Conservation (phyloP, 352 stramenopile genomes). For the Phytopythium kandeliae region DNA sequence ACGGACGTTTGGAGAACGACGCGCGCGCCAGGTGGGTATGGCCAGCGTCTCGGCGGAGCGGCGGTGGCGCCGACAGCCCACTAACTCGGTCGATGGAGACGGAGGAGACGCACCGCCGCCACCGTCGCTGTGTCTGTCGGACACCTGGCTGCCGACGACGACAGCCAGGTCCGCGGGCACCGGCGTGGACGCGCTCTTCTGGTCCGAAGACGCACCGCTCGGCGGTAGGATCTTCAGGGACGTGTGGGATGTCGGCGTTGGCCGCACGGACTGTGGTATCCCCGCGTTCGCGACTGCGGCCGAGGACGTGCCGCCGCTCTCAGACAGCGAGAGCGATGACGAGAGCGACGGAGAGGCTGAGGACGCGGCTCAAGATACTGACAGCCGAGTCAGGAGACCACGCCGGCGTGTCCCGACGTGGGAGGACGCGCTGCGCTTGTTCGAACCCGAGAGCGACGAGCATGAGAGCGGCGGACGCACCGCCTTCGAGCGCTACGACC, state of each 20-base stretch:
- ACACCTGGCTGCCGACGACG: constrained; percentile 12
- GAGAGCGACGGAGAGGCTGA: constrained; percentile 38
- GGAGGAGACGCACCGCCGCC: constrained; percentile 1
- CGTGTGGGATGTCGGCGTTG: constrained; percentile 39
- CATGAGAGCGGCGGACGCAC: background rate
- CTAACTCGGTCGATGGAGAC: too few species aligned
- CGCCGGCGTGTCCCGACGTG: constrained; percentile 12
- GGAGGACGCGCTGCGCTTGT: constrained; percentile 27
- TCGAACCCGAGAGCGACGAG: constrained; percentile 10
- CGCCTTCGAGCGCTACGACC: constrained; percentile 51
- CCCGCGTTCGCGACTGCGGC: constrained; percentile 23
- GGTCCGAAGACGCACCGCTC: background rate
- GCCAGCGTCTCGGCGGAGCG: constrained; percentile 24
- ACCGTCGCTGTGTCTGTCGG: constrained; percentile 15
- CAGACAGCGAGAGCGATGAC: constrained; percentile 75
- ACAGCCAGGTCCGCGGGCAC: constrained; percentile 14
- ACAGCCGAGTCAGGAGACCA: background rate
- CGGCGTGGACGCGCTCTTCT: constrained; percentile 1
- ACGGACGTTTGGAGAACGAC: constrained; percentile 22
- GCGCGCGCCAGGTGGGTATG: constrained; percentile 34
- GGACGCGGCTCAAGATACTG: background rate
- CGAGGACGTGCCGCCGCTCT: constrained; percentile 49
- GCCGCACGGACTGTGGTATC: constrained; percentile 11
- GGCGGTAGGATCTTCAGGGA: constrained; percentile 13
- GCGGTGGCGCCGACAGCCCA: background rate